Base-by-base conservation (phyloP, 176 grass and related monocot genomes). In the Hordeum marinum region DNA sequence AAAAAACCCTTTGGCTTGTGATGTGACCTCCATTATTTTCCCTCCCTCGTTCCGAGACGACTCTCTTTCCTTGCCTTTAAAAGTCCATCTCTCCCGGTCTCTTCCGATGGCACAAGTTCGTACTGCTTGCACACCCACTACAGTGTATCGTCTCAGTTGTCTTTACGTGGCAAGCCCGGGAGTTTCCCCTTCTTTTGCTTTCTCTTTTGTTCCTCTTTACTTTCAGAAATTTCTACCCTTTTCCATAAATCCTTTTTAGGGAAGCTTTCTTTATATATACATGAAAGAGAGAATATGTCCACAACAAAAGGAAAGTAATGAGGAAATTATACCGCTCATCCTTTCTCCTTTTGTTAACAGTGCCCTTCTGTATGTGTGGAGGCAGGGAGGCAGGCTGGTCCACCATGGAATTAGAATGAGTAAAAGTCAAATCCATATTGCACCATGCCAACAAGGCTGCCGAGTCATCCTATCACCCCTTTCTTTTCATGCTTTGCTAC, bases 291-390 rank as follows among this genome's bases (percentile, higher is more conserved):
- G 72, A 65, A 24, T 62, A 63, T 77, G 31, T 29, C 72, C 20
- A 41, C 83, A 41, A 61, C 62, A 58, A 77, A 77, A 77, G 73
- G 77, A 57, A 62, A 41, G 45, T 7, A 45, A 58, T 9, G 15
- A 31, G 24, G 25, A 48, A 45, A 15, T 23, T 3, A 46, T 73
- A 23, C 25, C 35, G 45, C 40, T n/a, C 68, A 2, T 18, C 31
- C 68, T 73, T 46, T 73, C 14, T 31, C 27, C 71, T 75, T 75
- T 84, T 54, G 72, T 77, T 21, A 82, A 81, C 63, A 54, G 63
- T 54, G 43, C 13, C 63, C 43, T 52, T 80, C 54, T 46, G 45
- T 46, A 7, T 75, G 40, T 25, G 58, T 50, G 81, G 15, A 31
- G 14, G 54, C 35, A 42, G 35, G 61, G 52, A 57, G 52, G 18